Base-by-base conservation (phyloP, 345 rosid genomes). In the Orychophragmus violaceus region DNA sequence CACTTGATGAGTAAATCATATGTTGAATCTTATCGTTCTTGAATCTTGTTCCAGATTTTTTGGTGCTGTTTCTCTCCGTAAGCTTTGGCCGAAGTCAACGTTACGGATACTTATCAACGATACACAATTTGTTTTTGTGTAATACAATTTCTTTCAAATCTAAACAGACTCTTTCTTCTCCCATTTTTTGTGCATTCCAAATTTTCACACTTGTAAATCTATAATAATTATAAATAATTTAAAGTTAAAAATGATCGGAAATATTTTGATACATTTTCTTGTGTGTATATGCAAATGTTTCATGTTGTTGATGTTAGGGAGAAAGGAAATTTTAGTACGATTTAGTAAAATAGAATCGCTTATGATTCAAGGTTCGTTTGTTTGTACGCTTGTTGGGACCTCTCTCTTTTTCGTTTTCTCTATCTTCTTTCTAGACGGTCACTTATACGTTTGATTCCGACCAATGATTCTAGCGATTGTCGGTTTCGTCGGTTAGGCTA, bases 141-240 rank as follows among this genome's bases (percentile, higher is more conserved):
- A 36, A 28, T 28, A 62, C 18, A 70, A 24, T 32, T 22, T 54
- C 23, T 53, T 17, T 3, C 39, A 22, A 22, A 42, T 22, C 56
- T 29, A 23, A 4, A 29, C 19, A 57, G 35, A 50, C 35, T 21
- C 46, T 51, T 70, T 70, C 21, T 18, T 46, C 11, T 48, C 5
- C 50, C 17, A 18, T 64, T 3, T 44, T 51, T 69, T 37, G 52
- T 19, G 60, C 61, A 51, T 28, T 69, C 33, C 54, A 50, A 41
- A 11, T n/a, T 39, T 59, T 9, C 10, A 21, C 74, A 69, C 66
- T 39, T 70, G 68, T 70, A 59, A 51, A 51, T 61, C n/a, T n/a
- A 22, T 41, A 44, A 53, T 52, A 62, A 52, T 30, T 36, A 54
- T 30, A 6, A 11, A 27, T 36, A 36, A 51, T 11, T 10, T 1